These are phyloP conservation scores for Naegleria lovaniensis DNA, from an alignment of 208 protist genomes.

Conservation along the genomic window DNA sequence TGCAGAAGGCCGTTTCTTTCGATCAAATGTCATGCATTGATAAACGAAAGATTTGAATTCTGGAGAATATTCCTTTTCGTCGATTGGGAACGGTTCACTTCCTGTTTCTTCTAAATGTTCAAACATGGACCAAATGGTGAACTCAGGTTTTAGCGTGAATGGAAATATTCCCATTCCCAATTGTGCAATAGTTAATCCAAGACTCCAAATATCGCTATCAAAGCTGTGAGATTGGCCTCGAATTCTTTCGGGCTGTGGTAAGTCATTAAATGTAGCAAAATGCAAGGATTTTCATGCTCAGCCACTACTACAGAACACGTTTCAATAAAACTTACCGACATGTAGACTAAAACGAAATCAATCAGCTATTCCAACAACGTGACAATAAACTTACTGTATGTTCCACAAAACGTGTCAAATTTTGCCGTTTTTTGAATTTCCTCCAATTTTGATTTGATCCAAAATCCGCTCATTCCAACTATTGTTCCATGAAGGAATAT, in stretches of 20 bases:
- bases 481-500: neutral
- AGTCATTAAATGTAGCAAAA: neutral
- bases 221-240: slow-evolving; percentile 3
- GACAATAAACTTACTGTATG: neutral
- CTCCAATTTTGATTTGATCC: neutral
- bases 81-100: neutral
- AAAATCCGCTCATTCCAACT: slow-evolving; percentile 5
- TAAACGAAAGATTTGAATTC: slow-evolving; percentile 15
- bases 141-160: neutral
- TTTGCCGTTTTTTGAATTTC: slow-evolving; percentile 7
- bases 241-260: neutral
- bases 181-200: neutral
- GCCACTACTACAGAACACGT: neutral
- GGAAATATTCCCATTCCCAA: slow-evolving; percentile 7
- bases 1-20: neutral
- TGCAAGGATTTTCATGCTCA: neutral
- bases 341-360: neutral
- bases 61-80: neutral
- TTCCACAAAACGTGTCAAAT: neutral
- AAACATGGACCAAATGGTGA: slow-evolving; percentile 20
- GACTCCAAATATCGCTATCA: slow-evolving; percentile 1
- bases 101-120: neutral
- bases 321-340: neutral
- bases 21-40: slow-evolving; percentile 8
- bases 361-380: neutral